Evolutionary conservation across 106 monocot species (phyloP).

Genomic region (Dioscorea zingiberensis): DNA sequence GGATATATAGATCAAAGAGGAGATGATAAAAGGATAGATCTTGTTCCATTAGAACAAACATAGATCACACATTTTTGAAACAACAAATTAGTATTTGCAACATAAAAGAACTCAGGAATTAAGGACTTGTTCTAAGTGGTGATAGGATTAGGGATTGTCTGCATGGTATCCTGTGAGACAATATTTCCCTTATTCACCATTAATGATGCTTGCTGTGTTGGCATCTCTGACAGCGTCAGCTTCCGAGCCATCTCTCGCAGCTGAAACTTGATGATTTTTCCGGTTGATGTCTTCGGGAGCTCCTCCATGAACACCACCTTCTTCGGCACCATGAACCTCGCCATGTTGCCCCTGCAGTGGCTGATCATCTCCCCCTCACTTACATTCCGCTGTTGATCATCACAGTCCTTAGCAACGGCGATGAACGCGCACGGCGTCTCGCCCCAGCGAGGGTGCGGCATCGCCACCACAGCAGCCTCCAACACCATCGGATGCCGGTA

Average conservation of each 20-base stretch:
- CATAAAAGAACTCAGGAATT: too few relatives aligned
- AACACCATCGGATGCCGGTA: conserved; percentile 2
- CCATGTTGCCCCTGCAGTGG: conserved; percentile 13
- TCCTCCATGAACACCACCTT: conserved; percentile 23
- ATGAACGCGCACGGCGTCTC: conserved; percentile 7
- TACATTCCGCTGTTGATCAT: neutral
- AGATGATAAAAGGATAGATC: too few relatives aligned
- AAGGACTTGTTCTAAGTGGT: too few relatives aligned
- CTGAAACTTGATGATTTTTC: conserved; percentile 19
- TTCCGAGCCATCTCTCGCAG: conserved; percentile 13
- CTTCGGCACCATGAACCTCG: conserved; percentile 20
- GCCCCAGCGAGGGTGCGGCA: conserved; percentile 4
- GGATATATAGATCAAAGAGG: too few relatives aligned
- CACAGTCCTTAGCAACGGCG: neutral
- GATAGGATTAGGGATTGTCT: too few relatives aligned
- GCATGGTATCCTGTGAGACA: too few relatives aligned
- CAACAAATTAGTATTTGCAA: too few relatives aligned
- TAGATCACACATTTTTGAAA: too few relatives aligned
- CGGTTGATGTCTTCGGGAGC: conserved; percentile 17
- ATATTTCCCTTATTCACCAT: too few relatives aligned
- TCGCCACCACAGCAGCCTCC: conserved; percentile 5
- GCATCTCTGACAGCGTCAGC: neutral
- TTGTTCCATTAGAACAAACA: too few relatives aligned
- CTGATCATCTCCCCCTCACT: conserved; percentile 5
- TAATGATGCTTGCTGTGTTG: too few relatives aligned